phyloP scores from a whole-genome alignment of 1,139 yeast species.

The Pichia sp. region DNA sequence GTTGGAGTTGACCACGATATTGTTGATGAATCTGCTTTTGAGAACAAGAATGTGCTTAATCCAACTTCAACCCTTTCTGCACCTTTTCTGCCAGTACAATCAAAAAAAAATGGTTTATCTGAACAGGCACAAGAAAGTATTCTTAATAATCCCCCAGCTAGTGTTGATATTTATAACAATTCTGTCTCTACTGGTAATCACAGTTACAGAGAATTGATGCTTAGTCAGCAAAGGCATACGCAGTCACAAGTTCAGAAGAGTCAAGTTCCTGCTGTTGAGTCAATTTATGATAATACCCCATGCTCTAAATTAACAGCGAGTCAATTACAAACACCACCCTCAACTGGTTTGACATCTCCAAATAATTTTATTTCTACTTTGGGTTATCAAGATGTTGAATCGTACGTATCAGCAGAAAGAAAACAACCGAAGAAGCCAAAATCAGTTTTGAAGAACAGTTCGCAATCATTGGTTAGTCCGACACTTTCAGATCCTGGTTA shows the following conservation, averaged over 20 bases:
- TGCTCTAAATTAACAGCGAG: neutral
- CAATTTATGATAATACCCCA: neutral
- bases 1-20: constrained; percentile 10
- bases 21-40: constrained; percentile 19
- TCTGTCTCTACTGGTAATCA: neutral
- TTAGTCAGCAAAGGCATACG: neutral
- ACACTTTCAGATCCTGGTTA: constrained; percentile 1
- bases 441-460: constrained; percentile 8
- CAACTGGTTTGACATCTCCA: neutral
- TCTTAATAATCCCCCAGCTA: constrained; percentile 2
- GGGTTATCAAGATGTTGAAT: neutral
- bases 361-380: neutral
- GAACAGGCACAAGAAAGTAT: constrained; percentile 7
- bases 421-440: neutral
- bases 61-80: neutral
- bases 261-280: neutral
- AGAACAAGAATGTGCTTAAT: neutral
- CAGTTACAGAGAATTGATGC: constrained; percentile 11
- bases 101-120: neutral
- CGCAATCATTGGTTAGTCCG: constrained; percentile 3
- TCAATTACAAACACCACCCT: neutral
- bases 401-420: neutral
- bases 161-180: neutral
- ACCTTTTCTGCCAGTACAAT: neutral
- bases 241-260: neutral